These are phyloP conservation scores for Penicillium hordei DNA, from an alignment of 2,329 filamentous ascomycete genomes.

Conservation along the genomic window DNA sequence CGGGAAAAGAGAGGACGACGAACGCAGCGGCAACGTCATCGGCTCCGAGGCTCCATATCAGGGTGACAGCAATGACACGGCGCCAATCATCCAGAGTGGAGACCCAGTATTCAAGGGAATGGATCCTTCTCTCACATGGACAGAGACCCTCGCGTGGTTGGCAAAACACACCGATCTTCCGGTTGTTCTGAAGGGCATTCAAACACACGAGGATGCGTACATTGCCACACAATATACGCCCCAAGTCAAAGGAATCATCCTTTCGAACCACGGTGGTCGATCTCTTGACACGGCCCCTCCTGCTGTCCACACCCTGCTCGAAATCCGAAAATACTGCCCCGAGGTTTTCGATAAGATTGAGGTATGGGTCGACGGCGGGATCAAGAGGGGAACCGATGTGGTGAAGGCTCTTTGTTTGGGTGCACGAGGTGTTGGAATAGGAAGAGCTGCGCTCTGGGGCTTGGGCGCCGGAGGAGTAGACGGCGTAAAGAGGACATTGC, in stretches of 20 bases:
- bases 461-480: slow-evolving; percentile 54
- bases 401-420: slow-evolving; percentile 83
- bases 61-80: slow-evolving; percentile 47
- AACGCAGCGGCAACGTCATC: slow-evolving; percentile 50
- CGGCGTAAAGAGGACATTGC: slow-evolving; percentile 15
- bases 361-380: slow-evolving; percentile 80
- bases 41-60: slow-evolving; percentile 57
- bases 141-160: slow-evolving; percentile 74
- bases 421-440: slow-evolving; percentile 78
- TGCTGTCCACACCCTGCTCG: slow-evolving; percentile 67
- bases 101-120: slow-evolving; percentile 60
- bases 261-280: slow-evolving; percentile 88
- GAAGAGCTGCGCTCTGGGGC: slow-evolving; percentile 70
- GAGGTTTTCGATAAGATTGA: slow-evolving; percentile 68
- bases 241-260: slow-evolving; percentile 73
- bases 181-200: slow-evolving; percentile 88
- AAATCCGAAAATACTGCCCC: slow-evolving; percentile 70
- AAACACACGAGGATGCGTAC: slow-evolving; percentile 88
- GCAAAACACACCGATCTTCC: slow-evolving; percentile 74
- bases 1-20: slow-evolving; percentile 83
- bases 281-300: slow-evolving; percentile 80
- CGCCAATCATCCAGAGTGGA: slow-evolving; percentile 62
- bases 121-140: slow-evolving; percentile 79
- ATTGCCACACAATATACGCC: slow-evolving; percentile 63
- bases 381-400: slow-evolving; percentile 79